phyloP scores from a whole-genome alignment of 2,329 filamentous ascomycete genomes.

The Diaporthe eres region DNA sequence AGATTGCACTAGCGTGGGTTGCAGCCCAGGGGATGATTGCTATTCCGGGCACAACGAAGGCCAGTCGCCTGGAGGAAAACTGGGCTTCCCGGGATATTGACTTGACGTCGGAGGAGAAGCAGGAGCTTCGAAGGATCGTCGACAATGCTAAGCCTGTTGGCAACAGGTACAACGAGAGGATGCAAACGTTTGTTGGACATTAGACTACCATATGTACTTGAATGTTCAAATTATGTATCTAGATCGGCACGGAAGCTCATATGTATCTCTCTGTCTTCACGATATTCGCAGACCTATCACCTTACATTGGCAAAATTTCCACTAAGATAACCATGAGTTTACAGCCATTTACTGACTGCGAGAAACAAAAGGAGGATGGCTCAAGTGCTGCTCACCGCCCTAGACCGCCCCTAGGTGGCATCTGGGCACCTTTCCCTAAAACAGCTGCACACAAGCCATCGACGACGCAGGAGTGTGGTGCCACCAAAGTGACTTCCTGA shows the following conservation, averaged over 20 bases:
- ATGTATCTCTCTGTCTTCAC: not conserved
- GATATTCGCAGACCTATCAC: not conserved
- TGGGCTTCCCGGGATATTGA: conserved; percentile 53
- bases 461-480: not conserved
- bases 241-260: not conserved
- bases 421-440: not conserved
- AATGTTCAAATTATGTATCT: not conserved
- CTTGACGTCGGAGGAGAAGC: conserved; percentile 52
- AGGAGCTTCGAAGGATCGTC: conserved; percentile 48
- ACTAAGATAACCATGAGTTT: not conserved
- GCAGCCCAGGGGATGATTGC: conserved; percentile 43
- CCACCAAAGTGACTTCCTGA: not conserved
- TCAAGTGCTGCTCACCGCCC: conserved; percentile 3
- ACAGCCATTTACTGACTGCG: not conserved
- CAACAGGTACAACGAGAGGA: not conserved
- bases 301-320: too few relatives aligned
- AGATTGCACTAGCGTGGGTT: conserved; percentile 55
- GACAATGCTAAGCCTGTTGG: not conserved
- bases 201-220: not conserved
- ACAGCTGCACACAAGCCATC: not conserved
- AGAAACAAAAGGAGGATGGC: not conserved
- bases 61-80: conserved; percentile 17
- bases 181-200: not conserved
- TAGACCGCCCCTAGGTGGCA: not conserved
- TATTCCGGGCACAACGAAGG: conserved; percentile 25